Evolutionary conservation across 352 stramenopile species (phyloP), one percentile per base, ranked within the genome.

Genomic region (Pythium coloratum): DNA sequence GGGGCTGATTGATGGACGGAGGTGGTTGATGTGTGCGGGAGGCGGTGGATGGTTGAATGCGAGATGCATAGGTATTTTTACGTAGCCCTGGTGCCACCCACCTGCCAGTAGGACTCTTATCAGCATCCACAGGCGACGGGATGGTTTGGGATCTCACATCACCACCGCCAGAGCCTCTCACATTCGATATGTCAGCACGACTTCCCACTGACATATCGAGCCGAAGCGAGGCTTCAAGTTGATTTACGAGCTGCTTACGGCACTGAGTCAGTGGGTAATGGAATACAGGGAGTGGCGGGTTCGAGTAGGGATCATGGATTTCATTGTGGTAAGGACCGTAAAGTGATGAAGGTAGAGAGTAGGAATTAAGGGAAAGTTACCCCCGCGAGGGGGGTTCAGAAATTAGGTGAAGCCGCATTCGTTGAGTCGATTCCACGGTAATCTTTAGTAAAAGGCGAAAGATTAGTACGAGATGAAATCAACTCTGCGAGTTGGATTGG

Each of bases 391-490:
- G 49, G 49, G 49, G 24, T 55, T 13, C 67, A 82, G 80, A 93
- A 92, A 91, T 91, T 89, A 62, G 71, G 75, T 89, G 77, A 92
- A 89, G 80, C 80, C 81, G 78, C 80, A 89, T 80, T 79, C 62
- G 57, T 64, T 81, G 78, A 91, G 78, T 88, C 80, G 77, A 92
- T 88, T 79, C 78, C 88, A 96, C 88, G 85, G 86, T 91, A 94
- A 93, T 95, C 86, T 94, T 92, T 96, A 95, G 86, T 95, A 95
- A 95, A 96, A 96, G 88, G 88, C 88, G 88, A 96, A 96, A 96
- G 88, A 95, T 96, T 94, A 71, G 40, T 76, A 30, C 69, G 69
- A 69, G 64, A 69, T 76, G 69, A 76, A 76, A 76, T 71, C 64
- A 76, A 76, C 69, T 76, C 69, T 76, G 69, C 69, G 69, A 64